Evolutionary conservation across 1,139 yeast species (phyloP).

Genomic region (Nakaseomyces kungkrabaensis): DNA sequence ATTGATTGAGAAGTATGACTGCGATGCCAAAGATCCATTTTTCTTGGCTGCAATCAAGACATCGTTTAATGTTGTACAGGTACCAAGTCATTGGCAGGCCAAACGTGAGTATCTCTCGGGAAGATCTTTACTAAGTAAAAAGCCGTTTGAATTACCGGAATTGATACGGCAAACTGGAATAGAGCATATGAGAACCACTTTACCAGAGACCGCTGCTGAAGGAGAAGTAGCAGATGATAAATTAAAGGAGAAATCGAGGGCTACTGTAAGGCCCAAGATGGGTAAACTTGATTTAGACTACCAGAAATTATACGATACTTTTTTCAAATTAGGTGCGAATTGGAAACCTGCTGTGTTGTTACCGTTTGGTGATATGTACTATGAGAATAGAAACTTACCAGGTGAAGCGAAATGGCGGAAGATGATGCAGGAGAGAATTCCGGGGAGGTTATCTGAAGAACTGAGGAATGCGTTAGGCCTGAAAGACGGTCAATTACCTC

Average conservation of each 20-base stretch:
- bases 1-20: conserved; percentile 77
- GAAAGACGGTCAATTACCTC: conserved; percentile 55
- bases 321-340: conserved; percentile 57
- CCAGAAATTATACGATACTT: conserved; percentile 73
- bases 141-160: conserved; percentile 68
- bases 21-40: conserved; percentile 72
- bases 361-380: conserved; percentile 67
- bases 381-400: conserved; percentile 64
- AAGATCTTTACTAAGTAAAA: conserved; percentile 59
- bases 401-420: conserved; percentile 33
- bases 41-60: conserved; percentile 57
- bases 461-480: conserved; percentile 64
- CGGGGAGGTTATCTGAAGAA: conserved; percentile 56
- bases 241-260: conserved; percentile 68
- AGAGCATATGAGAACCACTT: conserved; percentile 66
- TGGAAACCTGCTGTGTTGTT: conserved; percentile 55
- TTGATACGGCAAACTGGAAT: conserved; percentile 80
- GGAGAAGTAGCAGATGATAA: conserved; percentile 45
- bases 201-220: conserved; percentile 26
- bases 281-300: conserved; percentile 84
- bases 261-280: conserved; percentile 81
- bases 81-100: conserved; percentile 78
- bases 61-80: conserved; percentile 57
- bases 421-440: conserved; percentile 37
- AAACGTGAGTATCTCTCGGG: conserved; percentile 73